These are phyloP conservation scores for Pseudocercospora fijiensis DNA, from an alignment of 2,329 filamentous ascomycete species.

Conservation along the genomic window DNA sequence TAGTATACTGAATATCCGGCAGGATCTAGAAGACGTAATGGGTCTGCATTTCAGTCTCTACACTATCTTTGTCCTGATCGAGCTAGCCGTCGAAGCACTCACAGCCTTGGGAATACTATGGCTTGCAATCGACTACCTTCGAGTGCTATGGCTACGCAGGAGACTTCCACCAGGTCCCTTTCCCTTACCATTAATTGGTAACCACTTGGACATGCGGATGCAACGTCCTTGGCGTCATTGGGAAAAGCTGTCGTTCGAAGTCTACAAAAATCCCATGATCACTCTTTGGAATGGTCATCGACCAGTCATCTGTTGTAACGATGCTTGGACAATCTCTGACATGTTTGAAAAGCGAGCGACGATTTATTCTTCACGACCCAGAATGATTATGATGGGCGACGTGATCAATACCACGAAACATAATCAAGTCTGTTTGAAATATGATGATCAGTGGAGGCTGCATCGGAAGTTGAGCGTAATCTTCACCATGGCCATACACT, in stretches of 20 bases:
- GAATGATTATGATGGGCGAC: constrained; percentile 5
- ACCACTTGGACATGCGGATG: constrained; percentile 20
- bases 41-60: not conserved
- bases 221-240: constrained; percentile 20
- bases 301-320: constrained; percentile 24
- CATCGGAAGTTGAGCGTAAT: constrained; percentile 22
- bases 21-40: not conserved
- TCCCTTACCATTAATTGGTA: constrained; percentile 24
- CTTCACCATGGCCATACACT: not conserved
- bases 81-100: not conserved
- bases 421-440: constrained; percentile 22
- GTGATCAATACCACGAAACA: constrained; percentile 26
- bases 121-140: constrained; percentile 1
- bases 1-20: not conserved
- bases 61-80: not conserved
- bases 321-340: constrained; percentile 36
- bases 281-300: constrained; percentile 22
- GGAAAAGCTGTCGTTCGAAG: constrained; percentile 17
- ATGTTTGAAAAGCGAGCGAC: constrained; percentile 38
- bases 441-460: constrained; percentile 24
- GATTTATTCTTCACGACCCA: constrained; percentile 33
- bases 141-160: constrained; percentile 4
- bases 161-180: constrained; percentile 21
- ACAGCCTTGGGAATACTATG: not conserved
- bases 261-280: constrained; percentile 19